Conservation (phyloP, 495 filamentous ascomycete species). For the Hypomontagnella submonticulosa region DNA sequence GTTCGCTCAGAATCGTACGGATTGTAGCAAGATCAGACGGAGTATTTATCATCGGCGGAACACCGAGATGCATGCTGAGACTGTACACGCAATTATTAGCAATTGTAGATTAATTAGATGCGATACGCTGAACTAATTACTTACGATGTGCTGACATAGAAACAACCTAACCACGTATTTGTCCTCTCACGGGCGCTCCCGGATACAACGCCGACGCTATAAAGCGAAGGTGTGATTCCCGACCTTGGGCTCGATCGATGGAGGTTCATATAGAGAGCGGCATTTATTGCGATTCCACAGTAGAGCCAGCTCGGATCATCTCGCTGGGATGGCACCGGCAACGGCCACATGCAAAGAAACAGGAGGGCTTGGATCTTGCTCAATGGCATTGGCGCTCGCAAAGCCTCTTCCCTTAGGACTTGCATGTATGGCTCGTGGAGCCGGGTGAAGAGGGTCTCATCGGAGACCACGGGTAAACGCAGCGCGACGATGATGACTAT, state of each 20-base stretch:
- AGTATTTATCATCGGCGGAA: conserved; percentile 46
- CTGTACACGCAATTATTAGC: conserved; percentile 27
- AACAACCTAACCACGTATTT: conserved; percentile 49
- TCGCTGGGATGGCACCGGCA: conserved; percentile 41
- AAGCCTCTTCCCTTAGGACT: conserved; percentile 30
- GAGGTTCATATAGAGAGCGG: conserved; percentile 47
- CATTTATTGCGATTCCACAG: conserved; percentile 48
- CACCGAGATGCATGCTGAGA: conserved; percentile 48
- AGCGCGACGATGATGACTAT: conserved; percentile 39
- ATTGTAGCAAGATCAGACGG: conserved; percentile 45
- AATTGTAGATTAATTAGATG: neutral
- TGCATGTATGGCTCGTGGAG: conserved; percentile 42
- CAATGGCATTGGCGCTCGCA: conserved; percentile 41
- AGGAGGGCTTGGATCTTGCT: conserved; percentile 49
- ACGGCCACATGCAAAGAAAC: conserved; percentile 48
- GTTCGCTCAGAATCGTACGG: conserved; percentile 33
- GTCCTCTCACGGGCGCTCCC: conserved; percentile 38
- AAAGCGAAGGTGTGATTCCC: conserved; percentile 18
- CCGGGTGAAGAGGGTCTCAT: conserved; percentile 32
- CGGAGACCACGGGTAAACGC: conserved; percentile 22
- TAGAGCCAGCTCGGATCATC: conserved; percentile 51
- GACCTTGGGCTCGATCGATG: conserved; percentile 36
- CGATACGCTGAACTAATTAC: conserved; percentile 4
- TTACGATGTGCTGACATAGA: conserved; percentile 47
- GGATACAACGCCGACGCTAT: conserved; percentile 22